A percentile compares a stretch with the other conserved stretches of the same genome.
Conservation (phyloP, 257 asterid genomes). For the Nicotiana undulata region DNA sequence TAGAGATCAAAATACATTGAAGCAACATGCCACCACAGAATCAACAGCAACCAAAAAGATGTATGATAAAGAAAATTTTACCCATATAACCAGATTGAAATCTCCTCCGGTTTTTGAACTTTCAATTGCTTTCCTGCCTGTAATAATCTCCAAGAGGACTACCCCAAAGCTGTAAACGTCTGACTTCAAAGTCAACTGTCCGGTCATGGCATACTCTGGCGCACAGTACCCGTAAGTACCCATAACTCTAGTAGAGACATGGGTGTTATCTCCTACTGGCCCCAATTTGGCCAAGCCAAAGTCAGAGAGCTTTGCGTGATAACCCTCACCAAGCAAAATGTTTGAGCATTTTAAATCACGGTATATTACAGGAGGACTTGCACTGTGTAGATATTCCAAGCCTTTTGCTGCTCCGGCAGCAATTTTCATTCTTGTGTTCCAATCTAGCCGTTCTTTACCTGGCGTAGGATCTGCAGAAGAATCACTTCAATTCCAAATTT, state of each 20-base stretch:
- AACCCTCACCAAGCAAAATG: slow-evolving; percentile 74
- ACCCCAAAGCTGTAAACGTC: slow-evolving; percentile 96
- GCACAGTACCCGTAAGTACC: slow-evolving; percentile 98
- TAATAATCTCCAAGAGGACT: slow-evolving; percentile 82
- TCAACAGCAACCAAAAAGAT: not conserved
- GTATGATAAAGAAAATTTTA: slow-evolving; percentile 19
- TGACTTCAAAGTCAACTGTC: slow-evolving; percentile 84
- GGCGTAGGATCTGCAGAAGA: slow-evolving; percentile 49
- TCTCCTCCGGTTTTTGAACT: slow-evolving; percentile 61
- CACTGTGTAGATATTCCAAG: slow-evolving; percentile 82
- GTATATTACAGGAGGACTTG: slow-evolving; percentile 90
- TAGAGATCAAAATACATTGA: not conserved
- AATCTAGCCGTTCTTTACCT: slow-evolving; percentile 53
- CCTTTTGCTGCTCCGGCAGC: slow-evolving; percentile 98
- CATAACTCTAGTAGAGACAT: slow-evolving; percentile 93
- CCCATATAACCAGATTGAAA: slow-evolving; percentile 86
- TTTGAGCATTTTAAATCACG: slow-evolving; percentile 93
- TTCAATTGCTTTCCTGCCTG: slow-evolving; percentile 90
- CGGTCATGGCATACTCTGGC: slow-evolving; percentile 98
- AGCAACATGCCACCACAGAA: not conserved
- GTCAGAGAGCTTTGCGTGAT: slow-evolving; percentile 84
- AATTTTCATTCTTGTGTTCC: slow-evolving; percentile 91
- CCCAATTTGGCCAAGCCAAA: slow-evolving; percentile 95
- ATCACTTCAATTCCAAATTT: slow-evolving; percentile 1
- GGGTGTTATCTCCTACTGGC: slow-evolving; percentile 92